Evolutionary conservation across 352 stramenopile genomes (phyloP), one percentile per base, ranked within the genome.

Genomic region (Elongisporangium senticosum): DNA sequence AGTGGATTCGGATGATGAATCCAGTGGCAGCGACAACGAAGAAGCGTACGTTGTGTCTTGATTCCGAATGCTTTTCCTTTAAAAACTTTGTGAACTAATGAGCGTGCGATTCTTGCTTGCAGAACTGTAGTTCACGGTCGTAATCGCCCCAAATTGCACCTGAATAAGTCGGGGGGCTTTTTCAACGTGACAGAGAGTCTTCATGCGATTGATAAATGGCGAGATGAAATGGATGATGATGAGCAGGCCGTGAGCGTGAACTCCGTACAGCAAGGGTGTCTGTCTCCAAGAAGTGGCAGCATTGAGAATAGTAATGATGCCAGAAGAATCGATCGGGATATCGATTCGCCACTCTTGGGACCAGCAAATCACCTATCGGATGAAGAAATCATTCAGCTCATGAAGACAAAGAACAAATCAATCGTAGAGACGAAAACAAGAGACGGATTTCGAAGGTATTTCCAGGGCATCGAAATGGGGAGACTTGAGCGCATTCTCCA

Each of bases 121-220:
- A 59, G 39, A 24, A 49, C 33, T 20, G 7, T 20, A 51, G 33
- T 10, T 43, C 33, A 2, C 62, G 59, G 24, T 51, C 49, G 17
- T 17, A n/a, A n/a, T 53, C 61, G 39, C 68, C 62, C 11, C 68
- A 70, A 59, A 63, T 61, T 55, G 37, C 66, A 40, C 13, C 37
- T 51, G 8, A 69, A 73, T 49, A 24, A 47, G 19, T 62, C 64
- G 6, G 53, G 51, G 17, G 64, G 55, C 10, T 88, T 90, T 51
- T 90, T 92, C 64, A 87, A 92, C 62, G 78, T 92, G 15, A 71
- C 69, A 0, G 72, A 85, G 57, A 91, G 82, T 57, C 60, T 91
- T 33, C 71, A 87, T 43, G 82, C 79, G 17, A 89, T 91, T 59
- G 76, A 87, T 54, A 75, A 77, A 37, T 92, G 82, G 79, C 68